These are phyloP conservation scores for Chlorella vulgaris DNA, from an alignment of 139 green algal species.

Conservation along the genomic window DNA sequence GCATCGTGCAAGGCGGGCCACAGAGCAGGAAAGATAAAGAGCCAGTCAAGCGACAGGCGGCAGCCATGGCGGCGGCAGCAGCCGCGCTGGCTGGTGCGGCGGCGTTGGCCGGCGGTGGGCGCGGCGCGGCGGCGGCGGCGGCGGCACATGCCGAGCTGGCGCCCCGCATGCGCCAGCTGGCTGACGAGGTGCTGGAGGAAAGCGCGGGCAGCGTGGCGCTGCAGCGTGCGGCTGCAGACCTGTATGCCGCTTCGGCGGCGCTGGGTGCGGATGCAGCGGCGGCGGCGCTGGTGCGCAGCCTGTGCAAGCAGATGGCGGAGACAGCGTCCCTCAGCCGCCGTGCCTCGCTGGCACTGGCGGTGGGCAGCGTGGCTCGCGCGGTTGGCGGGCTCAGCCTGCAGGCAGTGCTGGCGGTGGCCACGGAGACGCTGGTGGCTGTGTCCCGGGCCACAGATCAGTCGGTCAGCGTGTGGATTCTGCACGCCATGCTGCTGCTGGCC, in stretches of 20 bases:
- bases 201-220: constrained; percentile 40
- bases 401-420: constrained; percentile 41
- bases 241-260: constrained; percentile 65
- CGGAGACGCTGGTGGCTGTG: constrained; percentile 65
- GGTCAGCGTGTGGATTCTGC: constrained; percentile 60
- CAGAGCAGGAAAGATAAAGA: constrained; percentile 32
- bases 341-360: constrained; percentile 70
- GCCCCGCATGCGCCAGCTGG: constrained; percentile 47
- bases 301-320: constrained; percentile 44
- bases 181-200: constrained; percentile 60
- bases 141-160: constrained; percentile 12
- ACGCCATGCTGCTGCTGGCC: constrained; percentile 81
- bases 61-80: constrained; percentile 29
- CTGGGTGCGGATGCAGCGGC: constrained; percentile 48
- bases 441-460: constrained; percentile 45
- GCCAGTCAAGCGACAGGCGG: constrained; percentile 9
- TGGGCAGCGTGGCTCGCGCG: constrained; percentile 71
- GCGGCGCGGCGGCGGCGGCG: not conserved
- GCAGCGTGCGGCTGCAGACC: constrained; percentile 59
- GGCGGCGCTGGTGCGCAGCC: constrained; percentile 26
- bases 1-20: not conserved
- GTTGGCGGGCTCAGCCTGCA: constrained; percentile 77
- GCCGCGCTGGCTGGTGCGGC: constrained; percentile 55
- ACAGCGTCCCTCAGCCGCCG: constrained; percentile 47
- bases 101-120: constrained; percentile 25